phyloP scores from a whole-genome alignment of 2,329 filamentous ascomycete genomes.

The Fusarium mundagurra region DNA sequence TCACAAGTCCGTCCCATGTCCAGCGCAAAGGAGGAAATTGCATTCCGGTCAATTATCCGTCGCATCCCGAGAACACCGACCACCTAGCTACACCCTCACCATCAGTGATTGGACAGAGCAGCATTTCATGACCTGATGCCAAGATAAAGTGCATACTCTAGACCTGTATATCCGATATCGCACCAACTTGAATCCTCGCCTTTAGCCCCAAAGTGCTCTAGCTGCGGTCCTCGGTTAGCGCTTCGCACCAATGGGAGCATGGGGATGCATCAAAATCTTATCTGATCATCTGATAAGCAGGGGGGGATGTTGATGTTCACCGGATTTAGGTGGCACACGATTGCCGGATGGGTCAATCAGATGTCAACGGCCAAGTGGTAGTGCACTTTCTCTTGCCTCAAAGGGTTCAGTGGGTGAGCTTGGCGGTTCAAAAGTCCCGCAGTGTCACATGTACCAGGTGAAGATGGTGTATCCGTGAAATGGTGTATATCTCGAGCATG shows the following conservation, averaged over 20 bases:
- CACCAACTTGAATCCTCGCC: background rate
- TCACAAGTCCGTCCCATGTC: background rate
- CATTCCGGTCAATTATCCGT: background rate
- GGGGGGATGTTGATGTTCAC: background rate
- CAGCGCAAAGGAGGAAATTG: background rate
- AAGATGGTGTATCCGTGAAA: background rate
- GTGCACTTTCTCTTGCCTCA: slow-evolving; percentile 3
- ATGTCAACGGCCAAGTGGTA: background rate
- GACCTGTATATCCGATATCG: slow-evolving; percentile 17
- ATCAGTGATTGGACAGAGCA: background rate
- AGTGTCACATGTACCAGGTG: background rate
- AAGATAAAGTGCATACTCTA: slow-evolving; percentile 10
- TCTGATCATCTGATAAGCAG: slow-evolving; percentile 44
- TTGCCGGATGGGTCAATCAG: background rate
- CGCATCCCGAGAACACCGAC: background rate
- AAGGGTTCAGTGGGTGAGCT: background rate
- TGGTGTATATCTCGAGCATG: slow-evolving; percentile 22
- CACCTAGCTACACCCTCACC: too few relatives aligned
- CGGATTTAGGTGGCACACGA: background rate
- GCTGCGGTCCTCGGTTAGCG: background rate
- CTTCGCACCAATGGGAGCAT: slow-evolving; percentile 2
- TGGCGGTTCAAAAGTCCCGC: slow-evolving; percentile 24
- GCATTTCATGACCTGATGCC: slow-evolving; percentile 26
- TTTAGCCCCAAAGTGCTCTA: background rate
- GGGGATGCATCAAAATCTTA: slow-evolving; percentile 36